These are phyloP conservation scores for Inosperma sp. DNA, from an alignment of 768 basidiomycete genomes.

Conservation along the genomic window DNA sequence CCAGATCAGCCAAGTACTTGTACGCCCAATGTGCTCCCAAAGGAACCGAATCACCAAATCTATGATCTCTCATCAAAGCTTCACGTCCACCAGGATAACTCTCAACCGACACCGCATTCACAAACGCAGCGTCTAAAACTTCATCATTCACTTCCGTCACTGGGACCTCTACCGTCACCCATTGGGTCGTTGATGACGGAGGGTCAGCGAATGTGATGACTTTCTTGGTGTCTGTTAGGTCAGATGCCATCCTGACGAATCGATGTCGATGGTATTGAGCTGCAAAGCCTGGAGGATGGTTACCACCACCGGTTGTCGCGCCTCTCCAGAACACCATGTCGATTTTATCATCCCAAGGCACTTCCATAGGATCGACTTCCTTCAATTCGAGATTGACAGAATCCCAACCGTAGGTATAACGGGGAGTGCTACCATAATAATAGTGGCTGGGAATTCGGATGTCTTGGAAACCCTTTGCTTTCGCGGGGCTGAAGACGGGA, in stretches of 20 bases:
- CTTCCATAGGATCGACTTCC: slow-evolving; percentile 80
- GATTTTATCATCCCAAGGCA: slow-evolving; percentile 85
- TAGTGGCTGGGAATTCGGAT: slow-evolving; percentile 96
- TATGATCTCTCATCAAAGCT: slow-evolving; percentile 57
- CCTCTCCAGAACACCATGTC: slow-evolving; percentile 93
- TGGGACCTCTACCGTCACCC: slow-evolving; percentile 58
- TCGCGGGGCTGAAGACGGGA: slow-evolving; percentile 92
- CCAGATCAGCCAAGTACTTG: slow-evolving; percentile 89
- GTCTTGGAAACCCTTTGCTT: slow-evolving; percentile 79
- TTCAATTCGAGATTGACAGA: slow-evolving; percentile 64
- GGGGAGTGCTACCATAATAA: slow-evolving; percentile 76
- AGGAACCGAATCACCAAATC: slow-evolving; percentile 71
- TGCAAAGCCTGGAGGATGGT: slow-evolving; percentile 77
- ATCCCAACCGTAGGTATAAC: slow-evolving; percentile 93
- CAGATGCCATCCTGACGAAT: slow-evolving; percentile 81
- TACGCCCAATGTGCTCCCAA: slow-evolving; percentile 88
- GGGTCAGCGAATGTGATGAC: slow-evolving; percentile 71
- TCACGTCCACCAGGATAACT: slow-evolving; percentile 73
- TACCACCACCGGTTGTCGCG: slow-evolving; percentile 93
- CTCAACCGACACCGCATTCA: slow-evolving; percentile 63
- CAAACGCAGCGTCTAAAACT: slow-evolving; percentile 86
- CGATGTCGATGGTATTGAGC: slow-evolving; percentile 84
- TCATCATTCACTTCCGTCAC: slow-evolving; percentile 62
- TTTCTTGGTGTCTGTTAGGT: slow-evolving; percentile 44
- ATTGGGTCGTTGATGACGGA: slow-evolving; percentile 52